These are phyloP conservation scores for Pleurotus ostreatus DNA, from an alignment of 768 basidiomycete species.

Conservation along the genomic window DNA sequence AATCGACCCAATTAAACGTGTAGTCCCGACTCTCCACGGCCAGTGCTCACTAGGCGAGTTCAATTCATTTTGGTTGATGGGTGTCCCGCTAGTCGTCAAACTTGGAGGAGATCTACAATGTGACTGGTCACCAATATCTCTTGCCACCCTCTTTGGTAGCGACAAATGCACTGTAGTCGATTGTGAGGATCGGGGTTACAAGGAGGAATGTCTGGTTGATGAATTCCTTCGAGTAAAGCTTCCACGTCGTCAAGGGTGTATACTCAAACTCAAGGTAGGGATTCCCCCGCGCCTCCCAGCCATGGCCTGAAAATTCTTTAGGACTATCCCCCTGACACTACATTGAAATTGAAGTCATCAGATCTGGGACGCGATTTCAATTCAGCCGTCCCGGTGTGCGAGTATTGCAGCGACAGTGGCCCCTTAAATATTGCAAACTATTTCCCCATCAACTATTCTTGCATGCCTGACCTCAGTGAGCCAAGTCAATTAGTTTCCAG, in stretches of 20 bases:
- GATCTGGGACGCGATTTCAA: conserved; percentile 63
- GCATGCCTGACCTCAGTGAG: conserved; percentile 50
- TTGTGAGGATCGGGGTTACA: conserved; percentile 37
- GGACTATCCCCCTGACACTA: conserved; percentile 67
- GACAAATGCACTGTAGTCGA: conserved; percentile 52
- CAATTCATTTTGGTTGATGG: not conserved
- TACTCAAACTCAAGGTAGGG: conserved; percentile 8
- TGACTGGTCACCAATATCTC: conserved; percentile 61
- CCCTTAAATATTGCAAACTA: conserved; percentile 64
- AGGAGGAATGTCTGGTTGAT: conserved; percentile 22
- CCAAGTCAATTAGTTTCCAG: conserved; percentile 1
- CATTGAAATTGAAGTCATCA: conserved; percentile 61
- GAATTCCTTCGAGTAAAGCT: conserved; percentile 15
- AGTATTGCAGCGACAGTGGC: conserved; percentile 63
- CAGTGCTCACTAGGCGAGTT: not conserved
- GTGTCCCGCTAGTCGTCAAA: not conserved
- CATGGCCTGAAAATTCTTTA: not conserved
- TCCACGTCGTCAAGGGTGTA: not conserved
- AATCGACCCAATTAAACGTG: too few species aligned
- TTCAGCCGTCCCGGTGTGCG: conserved; percentile 57
- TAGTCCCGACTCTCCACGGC: not conserved
- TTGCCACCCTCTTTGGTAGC: conserved; percentile 44
- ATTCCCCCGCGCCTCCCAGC: not conserved
- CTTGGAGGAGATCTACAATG: not conserved
- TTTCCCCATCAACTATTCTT: conserved; percentile 51